Evolutionary conservation across 305 asterid genomes (phyloP).

Genomic region (Fraxinus albicans): DNA sequence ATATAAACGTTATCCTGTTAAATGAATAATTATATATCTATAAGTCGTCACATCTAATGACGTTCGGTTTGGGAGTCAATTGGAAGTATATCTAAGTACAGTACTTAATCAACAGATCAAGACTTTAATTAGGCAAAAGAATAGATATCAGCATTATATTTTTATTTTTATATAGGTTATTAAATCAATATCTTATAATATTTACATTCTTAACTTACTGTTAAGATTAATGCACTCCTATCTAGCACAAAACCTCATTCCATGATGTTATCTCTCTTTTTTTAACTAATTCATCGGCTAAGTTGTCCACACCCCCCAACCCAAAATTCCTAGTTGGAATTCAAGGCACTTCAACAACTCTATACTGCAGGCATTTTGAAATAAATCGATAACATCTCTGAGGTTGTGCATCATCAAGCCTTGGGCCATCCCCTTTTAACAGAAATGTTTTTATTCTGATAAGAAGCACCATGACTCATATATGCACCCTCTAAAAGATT

Average conservation of each 20-base stretch:
- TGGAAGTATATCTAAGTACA: not conserved
- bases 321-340: not conserved
- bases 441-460: not conserved
- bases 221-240: not conserved
- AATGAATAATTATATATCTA: not conserved
- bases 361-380: not conserved
- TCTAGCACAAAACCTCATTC: not conserved
- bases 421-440: not conserved
- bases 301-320: not conserved
- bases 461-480: not conserved
- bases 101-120: not conserved
- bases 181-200: not conserved
- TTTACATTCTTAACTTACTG: not conserved
- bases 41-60: not conserved
- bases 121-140: not conserved
- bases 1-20: not conserved
- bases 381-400: not conserved
- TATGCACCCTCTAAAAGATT: not conserved
- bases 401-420: not conserved
- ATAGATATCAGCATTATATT: not conserved
- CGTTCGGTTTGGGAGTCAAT: not conserved
- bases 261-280: not conserved
- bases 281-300: not conserved
- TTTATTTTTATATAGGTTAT: not conserved
- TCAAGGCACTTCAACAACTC: not conserved